phyloP scores from a whole-genome alignment of 805 yeast genomes.

The Teunomyces cretensis region DNA sequence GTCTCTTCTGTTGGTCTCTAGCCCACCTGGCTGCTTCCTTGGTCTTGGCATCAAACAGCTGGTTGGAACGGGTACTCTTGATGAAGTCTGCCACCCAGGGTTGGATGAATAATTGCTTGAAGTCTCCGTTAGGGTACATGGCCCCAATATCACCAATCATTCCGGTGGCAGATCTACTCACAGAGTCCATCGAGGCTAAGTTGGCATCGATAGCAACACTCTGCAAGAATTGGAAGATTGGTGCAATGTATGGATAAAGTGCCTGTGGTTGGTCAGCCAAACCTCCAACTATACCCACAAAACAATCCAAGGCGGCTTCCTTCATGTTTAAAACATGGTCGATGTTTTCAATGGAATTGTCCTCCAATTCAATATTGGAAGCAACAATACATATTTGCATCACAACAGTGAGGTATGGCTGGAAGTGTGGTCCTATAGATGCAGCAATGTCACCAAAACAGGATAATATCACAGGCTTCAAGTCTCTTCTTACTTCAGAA shows the following conservation, averaged over 20 bases:
- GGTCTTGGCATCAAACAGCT: slow-evolving; percentile 61
- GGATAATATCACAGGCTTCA: slow-evolving; percentile 84
- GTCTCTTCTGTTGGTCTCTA: slow-evolving; percentile 72
- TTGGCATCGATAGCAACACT: slow-evolving; percentile 58
- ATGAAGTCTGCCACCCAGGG: slow-evolving; percentile 81
- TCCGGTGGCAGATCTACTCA: slow-evolving; percentile 84
- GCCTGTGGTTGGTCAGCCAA: slow-evolving; percentile 65
- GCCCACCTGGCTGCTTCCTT: slow-evolving; percentile 98
- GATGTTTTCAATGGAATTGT: slow-evolving; percentile 66
- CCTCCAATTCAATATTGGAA: slow-evolving; percentile 61
- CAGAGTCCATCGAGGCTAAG: slow-evolving; percentile 62
- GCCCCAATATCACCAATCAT: slow-evolving; percentile 90
- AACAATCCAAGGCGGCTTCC: slow-evolving; percentile 92
- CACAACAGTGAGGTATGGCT: slow-evolving; percentile 74
- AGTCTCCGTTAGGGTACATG: slow-evolving; percentile 77
- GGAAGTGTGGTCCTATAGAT: slow-evolving; percentile 74
- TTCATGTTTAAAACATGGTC: slow-evolving; percentile 72
- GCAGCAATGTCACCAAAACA: slow-evolving; percentile 96
- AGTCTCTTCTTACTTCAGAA: slow-evolving; percentile 68
- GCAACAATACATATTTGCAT: slow-evolving; percentile 75
- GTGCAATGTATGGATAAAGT: slow-evolving; percentile 62
- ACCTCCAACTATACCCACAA: slow-evolving; percentile 95
- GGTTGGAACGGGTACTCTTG: slow-evolving; percentile 66
- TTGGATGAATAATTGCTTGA: slow-evolving; percentile 63
- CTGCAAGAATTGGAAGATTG: slow-evolving; percentile 69